Conservation (phyloP, 2,329 filamentous ascomycete species). For the Fusarium clavum region DNA sequence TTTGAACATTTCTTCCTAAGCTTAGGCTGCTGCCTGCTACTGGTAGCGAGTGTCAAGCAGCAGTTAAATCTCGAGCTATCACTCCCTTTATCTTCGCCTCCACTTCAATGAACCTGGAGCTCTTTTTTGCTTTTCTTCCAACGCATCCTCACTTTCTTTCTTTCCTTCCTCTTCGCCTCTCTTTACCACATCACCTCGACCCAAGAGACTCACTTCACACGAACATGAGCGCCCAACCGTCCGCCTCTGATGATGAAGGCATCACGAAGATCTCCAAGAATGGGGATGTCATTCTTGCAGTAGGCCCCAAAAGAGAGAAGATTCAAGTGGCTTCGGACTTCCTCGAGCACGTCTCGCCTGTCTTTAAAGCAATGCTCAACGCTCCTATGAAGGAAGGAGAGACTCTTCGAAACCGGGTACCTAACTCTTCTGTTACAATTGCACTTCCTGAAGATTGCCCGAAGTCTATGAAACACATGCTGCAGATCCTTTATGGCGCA, state of each 20-base stretch:
- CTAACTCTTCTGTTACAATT: neutral
- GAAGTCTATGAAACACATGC: accelerated
- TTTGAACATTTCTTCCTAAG: too few species aligned
- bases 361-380: slow-evolving; percentile 1
- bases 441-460: neutral
- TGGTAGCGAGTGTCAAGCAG: neutral
- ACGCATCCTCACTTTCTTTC: neutral
- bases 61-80: neutral
- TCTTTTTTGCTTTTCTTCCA: too few species aligned
- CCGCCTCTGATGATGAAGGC: too few species aligned
- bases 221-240: too few species aligned
- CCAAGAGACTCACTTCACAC: too few species aligned
- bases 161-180: accelerated
- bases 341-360: neutral
- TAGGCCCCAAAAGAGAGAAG: too few species aligned
- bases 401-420: neutral
- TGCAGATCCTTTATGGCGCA: neutral
- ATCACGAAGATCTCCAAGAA: neutral
- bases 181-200: neutral
- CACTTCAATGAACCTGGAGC: too few species aligned
- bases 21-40: neutral
- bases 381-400: neutral
- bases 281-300: too few species aligned
- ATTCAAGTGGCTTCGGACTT: neutral
- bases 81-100: neutral